Conservation (phyloP, 805 yeast species). For the Metschnikowia chrysomelidarum region DNA sequence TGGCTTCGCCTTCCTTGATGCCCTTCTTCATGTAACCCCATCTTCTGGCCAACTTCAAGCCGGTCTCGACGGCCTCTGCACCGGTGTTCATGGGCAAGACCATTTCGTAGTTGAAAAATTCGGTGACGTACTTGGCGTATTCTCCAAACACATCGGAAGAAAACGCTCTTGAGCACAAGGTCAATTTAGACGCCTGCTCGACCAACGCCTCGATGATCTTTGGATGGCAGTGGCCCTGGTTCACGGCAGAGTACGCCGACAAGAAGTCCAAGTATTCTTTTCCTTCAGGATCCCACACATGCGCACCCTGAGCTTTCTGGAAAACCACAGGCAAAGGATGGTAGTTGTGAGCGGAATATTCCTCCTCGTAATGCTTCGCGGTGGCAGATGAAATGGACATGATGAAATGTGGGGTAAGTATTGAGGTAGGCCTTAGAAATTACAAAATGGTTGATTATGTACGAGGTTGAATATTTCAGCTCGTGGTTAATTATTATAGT, state of each 20-base stretch:
- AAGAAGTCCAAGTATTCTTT: constrained; percentile 88
- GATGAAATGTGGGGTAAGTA: background rate
- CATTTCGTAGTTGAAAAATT: constrained; percentile 86
- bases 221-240: constrained; percentile 98
- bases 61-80: constrained; percentile 98
- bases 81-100: constrained; percentile 98
- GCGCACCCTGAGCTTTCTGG: constrained; percentile 82
- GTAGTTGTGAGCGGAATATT: constrained; percentile 94
- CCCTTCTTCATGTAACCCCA: constrained; percentile 94
- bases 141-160: constrained; percentile 84
- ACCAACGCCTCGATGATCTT: constrained; percentile 79
- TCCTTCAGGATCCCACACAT: constrained; percentile 98
- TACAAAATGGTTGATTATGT: no score
- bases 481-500: no score
- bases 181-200: constrained; percentile 82
- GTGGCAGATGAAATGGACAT: constrained; percentile 53
- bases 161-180: constrained; percentile 90
- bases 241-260: constrained; percentile 95
- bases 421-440: background rate
- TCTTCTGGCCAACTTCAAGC: constrained; percentile 88
- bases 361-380: constrained; percentile 66
- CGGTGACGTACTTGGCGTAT: constrained; percentile 84
- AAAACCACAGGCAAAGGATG: constrained; percentile 96
- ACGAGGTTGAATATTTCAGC: no score
- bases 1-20: constrained; percentile 79